phyloP scores from a whole-genome alignment of 345 rosid genomes.

The Hirschfeldia incana region DNA sequence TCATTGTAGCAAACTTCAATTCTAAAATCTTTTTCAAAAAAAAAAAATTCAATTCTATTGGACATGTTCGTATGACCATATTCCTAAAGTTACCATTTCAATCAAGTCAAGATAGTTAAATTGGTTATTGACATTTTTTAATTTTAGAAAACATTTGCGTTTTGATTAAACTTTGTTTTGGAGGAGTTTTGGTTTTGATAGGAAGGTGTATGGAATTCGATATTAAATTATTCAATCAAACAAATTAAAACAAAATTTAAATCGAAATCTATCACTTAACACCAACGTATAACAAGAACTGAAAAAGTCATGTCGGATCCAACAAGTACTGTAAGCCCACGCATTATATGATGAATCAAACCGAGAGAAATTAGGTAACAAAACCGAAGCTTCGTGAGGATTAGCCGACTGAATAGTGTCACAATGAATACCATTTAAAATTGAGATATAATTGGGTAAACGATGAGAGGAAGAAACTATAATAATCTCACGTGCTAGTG shows the following conservation, averaged over 20 bases:
- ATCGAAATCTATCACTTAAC: background rate
- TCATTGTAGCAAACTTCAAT: too few species aligned
- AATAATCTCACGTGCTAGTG: constrained; percentile 33
- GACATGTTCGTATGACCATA: background rate
- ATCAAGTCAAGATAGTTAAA: background rate
- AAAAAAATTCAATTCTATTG: too few species aligned
- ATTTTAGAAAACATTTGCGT: background rate
- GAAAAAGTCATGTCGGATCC: background rate
- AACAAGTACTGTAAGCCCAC: background rate
- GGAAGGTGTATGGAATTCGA: background rate
- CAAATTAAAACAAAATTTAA: background rate
- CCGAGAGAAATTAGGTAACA: constrained; percentile 25
- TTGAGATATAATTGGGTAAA: constrained; percentile 18
- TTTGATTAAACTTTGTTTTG: background rate
- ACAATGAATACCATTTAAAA: background rate
- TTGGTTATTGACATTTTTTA: background rate
- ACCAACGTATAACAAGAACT: background rate
- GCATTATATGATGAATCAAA: background rate
- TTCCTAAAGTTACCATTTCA: background rate
- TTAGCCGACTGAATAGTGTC: constrained; percentile 1
- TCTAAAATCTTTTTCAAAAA: too few species aligned
- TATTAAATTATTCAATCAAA: background rate
- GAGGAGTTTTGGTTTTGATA: background rate
- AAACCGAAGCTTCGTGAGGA: constrained; percentile 8
- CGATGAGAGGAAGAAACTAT: constrained; percentile 18